Percentiles rank a stretch among this genome's conserved stretches.
These are phyloP conservation scores for Cyclocybe cylindracea DNA, from an alignment of 768 basidiomycete species.

Conservation along the genomic window DNA sequence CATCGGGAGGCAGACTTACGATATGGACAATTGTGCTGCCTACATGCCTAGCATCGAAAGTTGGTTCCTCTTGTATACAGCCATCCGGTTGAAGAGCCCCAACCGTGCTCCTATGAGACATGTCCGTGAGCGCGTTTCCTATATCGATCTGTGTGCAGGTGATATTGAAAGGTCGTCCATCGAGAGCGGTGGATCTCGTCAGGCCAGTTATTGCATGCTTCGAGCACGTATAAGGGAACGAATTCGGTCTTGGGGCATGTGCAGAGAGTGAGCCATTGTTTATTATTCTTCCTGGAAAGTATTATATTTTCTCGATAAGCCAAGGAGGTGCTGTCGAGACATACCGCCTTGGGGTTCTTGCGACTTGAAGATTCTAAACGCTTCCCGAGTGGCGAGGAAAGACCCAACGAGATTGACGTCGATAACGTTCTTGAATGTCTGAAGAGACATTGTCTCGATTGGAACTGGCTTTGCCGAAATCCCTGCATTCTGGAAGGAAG, in stretches of 20 bases:
- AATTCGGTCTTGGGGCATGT: conserved; percentile 65
- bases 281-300: conserved; percentile 64
- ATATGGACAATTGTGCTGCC: conserved; percentile 72
- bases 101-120: conserved; percentile 45
- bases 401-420: conserved; percentile 72
- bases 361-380: conserved; percentile 69
- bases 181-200: conserved; percentile 75
- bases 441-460: conserved; percentile 62
- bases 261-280: conserved; percentile 86
- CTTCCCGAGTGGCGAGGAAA: conserved; percentile 79
- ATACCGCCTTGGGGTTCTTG: conserved; percentile 74
- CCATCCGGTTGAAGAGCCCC: conserved; percentile 77
- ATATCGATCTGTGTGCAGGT: conserved; percentile 84
- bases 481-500: conserved; percentile 68
- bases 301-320: not conserved
- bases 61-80: conserved; percentile 51
- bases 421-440: conserved; percentile 63
- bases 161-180: conserved; percentile 73
- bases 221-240: conserved; percentile 68
- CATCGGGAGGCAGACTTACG: conserved; percentile 65
- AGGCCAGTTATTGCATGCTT: conserved; percentile 82
- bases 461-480: conserved; percentile 46
- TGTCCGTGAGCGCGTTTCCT: conserved; percentile 73
- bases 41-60: conserved; percentile 73
- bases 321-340: conserved; percentile 6